Evolutionary conservation across 202 grass and related monocot species (phyloP).

Genomic region (Digitaria exilis): DNA sequence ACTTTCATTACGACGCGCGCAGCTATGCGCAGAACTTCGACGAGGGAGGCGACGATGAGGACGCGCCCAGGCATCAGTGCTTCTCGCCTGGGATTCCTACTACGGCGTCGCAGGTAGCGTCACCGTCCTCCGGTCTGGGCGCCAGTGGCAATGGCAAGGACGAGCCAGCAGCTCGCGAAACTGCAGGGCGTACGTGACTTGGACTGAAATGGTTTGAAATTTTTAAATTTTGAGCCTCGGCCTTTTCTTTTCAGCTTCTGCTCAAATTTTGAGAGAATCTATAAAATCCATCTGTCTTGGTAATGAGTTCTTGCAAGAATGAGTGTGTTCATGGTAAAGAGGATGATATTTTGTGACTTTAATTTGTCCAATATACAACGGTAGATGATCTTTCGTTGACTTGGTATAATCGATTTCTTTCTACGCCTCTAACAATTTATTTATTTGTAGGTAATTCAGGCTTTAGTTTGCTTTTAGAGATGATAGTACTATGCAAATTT

Average conservation of each 20-base stretch:
- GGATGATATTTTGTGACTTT: too few relatives aligned
- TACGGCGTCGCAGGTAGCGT: background rate
- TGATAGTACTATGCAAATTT: too few relatives aligned
- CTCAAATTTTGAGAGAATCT: background rate
- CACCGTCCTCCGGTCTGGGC: background rate
- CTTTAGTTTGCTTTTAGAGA: too few relatives aligned
- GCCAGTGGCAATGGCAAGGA: background rate
- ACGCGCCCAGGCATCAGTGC: constrained; percentile 12
- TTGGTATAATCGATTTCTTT: too few relatives aligned
- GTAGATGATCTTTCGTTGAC: too few relatives aligned
- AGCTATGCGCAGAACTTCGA: constrained; percentile 56
- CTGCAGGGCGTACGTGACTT: background rate
- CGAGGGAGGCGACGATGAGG: constrained; percentile 7
- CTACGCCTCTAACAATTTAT: too few relatives aligned
- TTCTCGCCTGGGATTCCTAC: constrained; percentile 24
- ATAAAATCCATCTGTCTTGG: background rate
- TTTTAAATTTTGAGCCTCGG: background rate
- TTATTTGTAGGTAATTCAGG: too few relatives aligned
- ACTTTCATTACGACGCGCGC: constrained; percentile 41
- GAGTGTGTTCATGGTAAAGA: too few relatives aligned
- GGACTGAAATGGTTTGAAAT: background rate
- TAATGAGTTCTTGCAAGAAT: too few relatives aligned
- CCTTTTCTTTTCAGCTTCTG: background rate
- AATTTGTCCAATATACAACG: too few relatives aligned
- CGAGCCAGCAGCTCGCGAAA: background rate